These are phyloP conservation scores for Beauveria medogensis DNA, from an alignment of 2,329 filamentous ascomycete genomes.

Conservation along the genomic window DNA sequence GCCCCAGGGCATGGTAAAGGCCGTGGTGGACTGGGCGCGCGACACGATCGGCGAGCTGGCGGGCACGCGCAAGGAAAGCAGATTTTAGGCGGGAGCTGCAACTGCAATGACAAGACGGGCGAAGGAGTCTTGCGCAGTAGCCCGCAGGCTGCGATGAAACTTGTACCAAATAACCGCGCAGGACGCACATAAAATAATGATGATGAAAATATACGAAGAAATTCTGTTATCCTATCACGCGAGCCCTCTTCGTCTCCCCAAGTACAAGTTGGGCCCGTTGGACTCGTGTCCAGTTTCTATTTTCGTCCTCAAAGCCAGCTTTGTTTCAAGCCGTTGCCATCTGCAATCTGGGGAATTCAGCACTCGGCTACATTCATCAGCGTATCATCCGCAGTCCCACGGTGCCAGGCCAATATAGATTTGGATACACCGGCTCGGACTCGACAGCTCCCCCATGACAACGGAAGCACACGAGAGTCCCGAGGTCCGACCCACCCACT, in stretches of 20 bases:
- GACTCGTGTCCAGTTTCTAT: neutral
- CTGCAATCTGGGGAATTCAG: too few species aligned
- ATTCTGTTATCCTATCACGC: too few species aligned
- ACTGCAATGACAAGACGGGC: neutral
- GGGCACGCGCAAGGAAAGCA: slow-evolving; percentile 20
- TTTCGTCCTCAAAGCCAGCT: neutral
- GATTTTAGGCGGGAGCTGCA: slow-evolving; percentile 12
- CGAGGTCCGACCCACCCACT: neutral
- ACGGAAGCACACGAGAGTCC: neutral
- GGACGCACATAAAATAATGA: slow-evolving; percentile 10
- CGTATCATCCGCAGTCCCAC: neutral
- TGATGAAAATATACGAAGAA: neutral
- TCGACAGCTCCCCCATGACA: neutral
- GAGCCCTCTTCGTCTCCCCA: too few species aligned
- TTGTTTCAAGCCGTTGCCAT: too few species aligned
- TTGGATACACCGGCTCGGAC: neutral
- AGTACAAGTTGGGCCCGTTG: too few species aligned
- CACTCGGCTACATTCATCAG: neutral
- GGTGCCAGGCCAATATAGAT: neutral
- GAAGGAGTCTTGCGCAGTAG: neutral
- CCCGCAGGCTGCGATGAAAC: neutral
- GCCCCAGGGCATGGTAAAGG: slow-evolving; percentile 59
- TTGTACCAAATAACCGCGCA: slow-evolving; percentile 6
- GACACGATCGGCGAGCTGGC: slow-evolving; percentile 41
- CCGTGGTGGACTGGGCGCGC: slow-evolving; percentile 51